These are phyloP conservation scores for Inonotus obliquus DNA, from an alignment of 1,284 basidiomycete genomes.

Conservation along the genomic window DNA sequence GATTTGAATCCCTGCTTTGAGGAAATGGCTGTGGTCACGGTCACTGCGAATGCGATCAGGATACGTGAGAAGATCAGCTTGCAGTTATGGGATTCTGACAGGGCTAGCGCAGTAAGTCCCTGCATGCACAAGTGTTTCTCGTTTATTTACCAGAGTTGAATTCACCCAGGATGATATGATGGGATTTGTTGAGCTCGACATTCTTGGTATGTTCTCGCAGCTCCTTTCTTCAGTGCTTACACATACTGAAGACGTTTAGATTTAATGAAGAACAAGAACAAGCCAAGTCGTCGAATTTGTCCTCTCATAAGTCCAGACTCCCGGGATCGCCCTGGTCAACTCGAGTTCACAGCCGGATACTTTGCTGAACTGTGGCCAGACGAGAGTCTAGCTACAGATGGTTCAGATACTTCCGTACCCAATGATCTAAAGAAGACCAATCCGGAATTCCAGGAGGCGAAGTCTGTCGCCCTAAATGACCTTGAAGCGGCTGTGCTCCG, in stretches of 20 bases:
- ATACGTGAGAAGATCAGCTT: slow-evolving; percentile 61
- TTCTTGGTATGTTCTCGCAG: slow-evolving; percentile 22
- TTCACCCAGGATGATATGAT: slow-evolving; percentile 32
- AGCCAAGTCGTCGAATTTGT: slow-evolving; percentile 27
- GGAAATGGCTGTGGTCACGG: slow-evolving; percentile 65
- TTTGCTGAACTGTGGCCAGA: slow-evolving; percentile 56
- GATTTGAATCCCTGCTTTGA: slow-evolving; percentile 73
- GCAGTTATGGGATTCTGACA: slow-evolving; percentile 80
- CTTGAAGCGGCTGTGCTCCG: slow-evolving; percentile 45
- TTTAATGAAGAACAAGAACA: slow-evolving; percentile 29
- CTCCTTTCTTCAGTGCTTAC: not conserved
- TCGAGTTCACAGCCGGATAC: slow-evolving; percentile 54
- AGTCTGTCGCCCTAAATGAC: slow-evolving; percentile 30
- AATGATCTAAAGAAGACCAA: slow-evolving; percentile 28
- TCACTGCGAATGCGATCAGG: slow-evolving; percentile 69
- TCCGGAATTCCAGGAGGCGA: slow-evolving; percentile 30
- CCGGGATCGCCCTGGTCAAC: slow-evolving; percentile 25
- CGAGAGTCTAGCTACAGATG: slow-evolving; percentile 37
- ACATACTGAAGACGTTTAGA: slow-evolving; percentile 13
- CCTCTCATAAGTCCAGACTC: slow-evolving; percentile 28
- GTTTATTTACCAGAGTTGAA: not conserved
- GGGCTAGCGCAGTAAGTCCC: slow-evolving; percentile 34
- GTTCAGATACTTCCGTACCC: slow-evolving; percentile 32
- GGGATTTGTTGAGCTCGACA: slow-evolving; percentile 30
- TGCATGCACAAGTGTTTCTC: not conserved